Conservation (phyloP, 345 rosid species). For the Mercurialis annua region DNA sequence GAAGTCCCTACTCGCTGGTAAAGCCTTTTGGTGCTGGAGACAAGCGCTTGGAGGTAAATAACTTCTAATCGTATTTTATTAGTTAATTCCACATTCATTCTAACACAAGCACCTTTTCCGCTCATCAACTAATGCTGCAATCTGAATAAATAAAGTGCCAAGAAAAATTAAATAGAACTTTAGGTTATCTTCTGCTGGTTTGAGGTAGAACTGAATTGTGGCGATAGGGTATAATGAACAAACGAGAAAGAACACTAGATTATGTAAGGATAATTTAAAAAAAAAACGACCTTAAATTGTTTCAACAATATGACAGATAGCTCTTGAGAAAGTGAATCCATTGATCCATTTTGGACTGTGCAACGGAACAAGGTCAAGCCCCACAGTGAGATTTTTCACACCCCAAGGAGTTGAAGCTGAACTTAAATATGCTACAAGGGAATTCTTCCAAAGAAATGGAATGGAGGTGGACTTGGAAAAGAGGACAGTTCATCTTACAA, state of each 20-base stretch:
- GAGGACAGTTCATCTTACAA: slow-evolving; percentile 57
- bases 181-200: background rate
- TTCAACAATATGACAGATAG: slow-evolving; percentile 37
- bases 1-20: slow-evolving; percentile 53
- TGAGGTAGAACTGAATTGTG: background rate
- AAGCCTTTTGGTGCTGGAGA: slow-evolving; percentile 52
- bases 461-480: slow-evolving; percentile 57
- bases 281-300: background rate
- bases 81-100: background rate
- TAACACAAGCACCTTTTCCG: background rate
- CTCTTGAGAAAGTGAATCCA: slow-evolving; percentile 56
- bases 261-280: no score
- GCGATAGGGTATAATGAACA: no score
- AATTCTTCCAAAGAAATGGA: slow-evolving; percentile 63
- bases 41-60: slow-evolving; percentile 57
- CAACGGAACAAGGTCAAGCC: slow-evolving; percentile 79
- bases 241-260: no score
- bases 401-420: slow-evolving; percentile 62
- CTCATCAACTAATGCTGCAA: no score
- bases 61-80: background rate
- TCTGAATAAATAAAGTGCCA: background rate
- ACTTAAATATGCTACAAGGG: slow-evolving; percentile 62
- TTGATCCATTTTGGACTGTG: slow-evolving; percentile 82
- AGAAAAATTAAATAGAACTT: background rate
- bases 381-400: slow-evolving; percentile 71